Percentiles rank a stretch among this genome's conserved stretches.
These are phyloP conservation scores for Fraxinus nigra DNA, from an alignment of 305 asterid genomes.

Conservation along the genomic window DNA sequence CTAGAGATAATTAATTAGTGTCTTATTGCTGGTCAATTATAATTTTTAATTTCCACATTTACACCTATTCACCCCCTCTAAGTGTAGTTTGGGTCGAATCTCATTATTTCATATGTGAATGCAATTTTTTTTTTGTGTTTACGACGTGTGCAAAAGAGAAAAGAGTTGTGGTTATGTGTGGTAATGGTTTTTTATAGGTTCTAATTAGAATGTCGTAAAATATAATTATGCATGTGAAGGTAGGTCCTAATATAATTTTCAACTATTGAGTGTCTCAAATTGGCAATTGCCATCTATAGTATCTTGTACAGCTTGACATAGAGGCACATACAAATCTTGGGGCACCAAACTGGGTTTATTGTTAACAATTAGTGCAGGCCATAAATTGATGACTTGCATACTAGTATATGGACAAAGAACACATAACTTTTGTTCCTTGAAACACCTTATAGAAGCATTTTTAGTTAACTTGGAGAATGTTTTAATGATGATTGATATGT, in stretches of 20 bases:
- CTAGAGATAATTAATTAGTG: too few species aligned
- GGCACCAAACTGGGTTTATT: not conserved
- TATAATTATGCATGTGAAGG: not conserved
- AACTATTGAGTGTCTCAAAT: not conserved
- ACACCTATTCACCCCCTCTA: too few species aligned
- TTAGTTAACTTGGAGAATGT: not conserved
- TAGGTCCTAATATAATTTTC: not conserved
- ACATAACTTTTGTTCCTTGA: not conserved
- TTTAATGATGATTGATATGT: not conserved
- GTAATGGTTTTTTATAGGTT: not conserved
- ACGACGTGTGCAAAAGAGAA: too few species aligned
- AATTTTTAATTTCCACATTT: too few species aligned
- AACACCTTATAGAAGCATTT: not conserved
- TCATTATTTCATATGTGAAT: too few species aligned
- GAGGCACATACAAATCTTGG: not conserved
- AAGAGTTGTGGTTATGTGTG: too few species aligned
- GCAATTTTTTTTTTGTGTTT: too few species aligned
- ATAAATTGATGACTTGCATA: not conserved
- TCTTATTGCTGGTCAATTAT: too few species aligned
- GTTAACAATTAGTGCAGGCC: not conserved
- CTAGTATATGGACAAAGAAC: not conserved
- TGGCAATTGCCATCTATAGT: not conserved
- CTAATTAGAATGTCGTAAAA: not conserved
- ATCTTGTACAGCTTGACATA: not conserved
- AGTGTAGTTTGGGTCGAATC: too few species aligned